Evolutionary conservation across 2,329 filamentous ascomycete species (phyloP), one percentile per base, ranked within the genome.

Genomic region (Herpomyces periplanetae): DNA sequence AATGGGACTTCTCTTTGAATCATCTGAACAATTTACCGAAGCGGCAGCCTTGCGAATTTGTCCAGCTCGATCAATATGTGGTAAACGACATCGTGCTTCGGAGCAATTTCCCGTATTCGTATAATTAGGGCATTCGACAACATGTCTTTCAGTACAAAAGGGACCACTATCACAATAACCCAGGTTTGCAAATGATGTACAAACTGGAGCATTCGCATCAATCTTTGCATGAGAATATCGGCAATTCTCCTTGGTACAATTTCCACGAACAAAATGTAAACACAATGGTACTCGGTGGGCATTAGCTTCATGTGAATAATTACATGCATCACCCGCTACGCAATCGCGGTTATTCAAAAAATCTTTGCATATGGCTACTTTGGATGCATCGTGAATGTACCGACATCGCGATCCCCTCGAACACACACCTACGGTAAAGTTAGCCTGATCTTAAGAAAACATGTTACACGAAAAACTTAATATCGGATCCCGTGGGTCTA

Each of bases 91-190:
- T 27, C 60, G 58, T 39, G 60, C 57, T 35, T 52, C 57, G 35
- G 57, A 58, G 52, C 80, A 96, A 25, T 48, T 45, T 31, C 75
- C 75, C 24, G 54, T 68, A 41, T 87, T 85, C 49, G 68, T 66
- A 45, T 84, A 88, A 36, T 85, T 65, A 25, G 80, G 75, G 39
- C 80, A 91, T 39, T 91, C 75, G 40, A 63, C 62, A 22, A 75
- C 62, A 43, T 96, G 80, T 24, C 71, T 62, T 26, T 80, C 57
- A 24, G 53, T 40, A 40, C 80, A 91, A 21, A 47, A 40, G 21
- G 51, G 49, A 24, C 75, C 80, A 35, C 64, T 65, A 25, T 64
- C 59, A 43, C 80, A 91, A 39, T 71, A 91, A 20, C 80, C 75
- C 32, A 73, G 51, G 20, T 58, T 54, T 11, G 66, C 75, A 44